Conservation (phyloP, 495 filamentous ascomycete species). For the Astrocystis sublimbata region DNA sequence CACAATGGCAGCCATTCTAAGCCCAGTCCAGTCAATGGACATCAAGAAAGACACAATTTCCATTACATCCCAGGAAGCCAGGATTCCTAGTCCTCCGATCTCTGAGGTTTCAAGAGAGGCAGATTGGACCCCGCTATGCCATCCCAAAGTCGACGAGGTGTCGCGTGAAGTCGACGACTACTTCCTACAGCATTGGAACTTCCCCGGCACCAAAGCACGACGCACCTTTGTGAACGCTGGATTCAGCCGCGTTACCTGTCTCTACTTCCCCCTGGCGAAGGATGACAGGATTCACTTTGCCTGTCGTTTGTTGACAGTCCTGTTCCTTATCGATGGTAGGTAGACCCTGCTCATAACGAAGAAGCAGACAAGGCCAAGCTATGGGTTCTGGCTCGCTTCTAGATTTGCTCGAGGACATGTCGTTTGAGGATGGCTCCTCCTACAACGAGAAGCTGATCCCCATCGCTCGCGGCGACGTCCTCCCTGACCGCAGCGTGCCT, state of each 20-base stretch:
- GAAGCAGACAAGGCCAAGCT: background rate
- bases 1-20: background rate
- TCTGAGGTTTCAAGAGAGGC: too few species aligned
- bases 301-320: conserved; percentile 24
- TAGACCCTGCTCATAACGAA: background rate
- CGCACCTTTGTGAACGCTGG: conserved; percentile 25
- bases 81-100: background rate
- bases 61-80: background rate
- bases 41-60: background rate
- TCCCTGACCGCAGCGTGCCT: conserved; percentile 34
- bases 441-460: conserved; percentile 41
- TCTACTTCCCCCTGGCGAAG: conserved; percentile 27
- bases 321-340: conserved; percentile 30
- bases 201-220: conserved; percentile 21
- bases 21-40: background rate
- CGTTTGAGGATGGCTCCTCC: conserved; percentile 36
- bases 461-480: conserved; percentile 27
- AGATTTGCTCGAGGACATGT: conserved; percentile 46
- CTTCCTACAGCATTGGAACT: conserved; percentile 27
- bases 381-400: background rate
- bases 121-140: background rate
- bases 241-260: conserved; percentile 26
- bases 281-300: conserved; percentile 25
- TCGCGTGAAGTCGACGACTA: conserved; percentile 12
- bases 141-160: background rate